Percentiles rank a stretch among this genome's conserved stretches.
These are phyloP conservation scores for Scedosporium apiospermum DNA, from an alignment of 2,329 filamentous ascomycete species.

Conservation along the genomic window DNA sequence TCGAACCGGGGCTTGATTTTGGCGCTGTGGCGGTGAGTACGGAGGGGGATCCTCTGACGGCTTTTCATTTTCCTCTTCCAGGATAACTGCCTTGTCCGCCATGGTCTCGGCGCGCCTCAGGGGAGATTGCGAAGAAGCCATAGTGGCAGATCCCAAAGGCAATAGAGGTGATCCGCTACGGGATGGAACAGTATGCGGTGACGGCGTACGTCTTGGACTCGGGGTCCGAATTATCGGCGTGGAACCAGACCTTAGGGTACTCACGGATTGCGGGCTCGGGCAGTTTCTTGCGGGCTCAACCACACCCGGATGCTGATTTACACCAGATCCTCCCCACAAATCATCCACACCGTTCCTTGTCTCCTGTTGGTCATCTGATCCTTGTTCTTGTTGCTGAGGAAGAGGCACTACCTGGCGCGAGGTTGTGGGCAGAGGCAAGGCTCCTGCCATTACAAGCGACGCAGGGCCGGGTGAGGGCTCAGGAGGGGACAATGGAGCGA, in stretches of 20 bases:
- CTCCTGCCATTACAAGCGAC: background rate
- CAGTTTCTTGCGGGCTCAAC: background rate
- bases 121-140: slow-evolving; percentile 9
- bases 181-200: background rate
- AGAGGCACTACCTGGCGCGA: background rate
- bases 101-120: background rate
- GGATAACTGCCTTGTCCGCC: background rate
- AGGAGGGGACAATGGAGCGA: background rate
- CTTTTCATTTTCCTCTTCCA: background rate
- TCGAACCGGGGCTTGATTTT: slow-evolving; percentile 27
- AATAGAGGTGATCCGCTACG: slow-evolving; percentile 5
- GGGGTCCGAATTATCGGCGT: background rate
- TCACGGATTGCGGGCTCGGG: background rate
- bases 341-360: background rate
- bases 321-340: background rate
- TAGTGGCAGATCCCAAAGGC: slow-evolving; percentile 10
- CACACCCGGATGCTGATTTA: background rate
- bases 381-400: background rate
- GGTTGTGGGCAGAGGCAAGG: no score
- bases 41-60: slow-evolving; percentile 40
- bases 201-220: background rate
- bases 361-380: background rate
- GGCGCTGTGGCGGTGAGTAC: slow-evolving; percentile 39
- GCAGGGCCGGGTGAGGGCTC: background rate
- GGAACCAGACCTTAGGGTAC: background rate